Base-by-base conservation (phyloP, 2,329 filamentous ascomycete genomes). In the Ceratocystis cacaofunesta region DNA sequence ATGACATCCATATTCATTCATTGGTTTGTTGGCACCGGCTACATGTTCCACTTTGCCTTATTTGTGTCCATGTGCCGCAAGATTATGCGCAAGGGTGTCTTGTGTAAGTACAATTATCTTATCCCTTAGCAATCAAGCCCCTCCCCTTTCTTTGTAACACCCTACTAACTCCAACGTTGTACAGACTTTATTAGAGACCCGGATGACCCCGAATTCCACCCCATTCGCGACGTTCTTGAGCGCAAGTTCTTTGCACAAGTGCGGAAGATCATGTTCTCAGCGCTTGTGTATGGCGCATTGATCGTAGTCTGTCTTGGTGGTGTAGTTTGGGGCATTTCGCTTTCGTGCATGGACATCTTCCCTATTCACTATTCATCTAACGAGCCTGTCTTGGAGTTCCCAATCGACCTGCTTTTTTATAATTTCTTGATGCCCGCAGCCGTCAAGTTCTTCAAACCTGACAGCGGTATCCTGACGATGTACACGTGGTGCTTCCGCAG, bases 51-150 rank as follows among this genome's bases (percentile, higher is more conserved):
- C 74, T 99, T 99, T 73, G 94, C 94, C 4, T 82, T 99, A 2
- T 99, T 99, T 73, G 94, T 99, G 19, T 95, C 92, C 66, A 97
- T 99, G 92, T 99, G 94, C 75, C 87, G 94, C 68, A 96, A 96
- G 77, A 96, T 97, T 67, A 89, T 99, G 87, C 87, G 94, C 69
- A 90, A 85, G 70, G 94, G 94, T 63, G 94, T 99, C 50, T 79
- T 99, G 67, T 97, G 87, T 90, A 79, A 82, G 86, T 81, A 41
- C 36, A 41, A 41, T 41, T 41, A 41, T 41, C 36, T 41, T 41
- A 12, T 15, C 36, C 36, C 10, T 41, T 15, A 12, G 10, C 36
- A 41, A 41, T 41, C 36, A n/a, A 25, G 3, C 12, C 43, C 8
- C 15, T n/a, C 28, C 15, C 10, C 7, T n/a, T n/a, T 57, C 17